Evolutionary conservation across 2,329 filamentous ascomycete genomes (phyloP), one percentile per base, ranked within the genome.

Genomic region (Beauveria varroae): DNA sequence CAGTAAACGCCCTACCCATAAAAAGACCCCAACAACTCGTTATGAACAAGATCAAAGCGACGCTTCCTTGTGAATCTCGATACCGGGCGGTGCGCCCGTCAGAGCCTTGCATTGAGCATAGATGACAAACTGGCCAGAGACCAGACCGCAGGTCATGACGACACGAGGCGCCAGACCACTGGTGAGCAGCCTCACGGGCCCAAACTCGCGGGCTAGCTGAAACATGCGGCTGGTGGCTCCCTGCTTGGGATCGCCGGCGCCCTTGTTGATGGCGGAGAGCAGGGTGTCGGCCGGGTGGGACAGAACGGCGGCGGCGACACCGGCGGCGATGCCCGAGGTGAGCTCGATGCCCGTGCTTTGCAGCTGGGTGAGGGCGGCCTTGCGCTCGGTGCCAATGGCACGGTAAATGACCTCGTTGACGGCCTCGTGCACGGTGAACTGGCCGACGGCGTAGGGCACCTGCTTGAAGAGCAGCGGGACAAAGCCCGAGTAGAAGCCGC

Each of bases 381-480:
- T 95, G 62, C 75, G 74, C 67, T 82, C 79, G 16, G 77, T 79
- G 71, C 93, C 89, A 72, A 96, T 80, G 60, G 75, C 63, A 62
- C 81, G 79, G 81, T 86, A 96, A 74, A 93, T 84, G 67, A 82
- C 72, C 77, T 96, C 91, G 70, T 89, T 86, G 68, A 89, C 90
- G 70, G 90, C 93, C 79, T 96, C 92, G 81, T 91, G 95, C 60
- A 93, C 91, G 67, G 93, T 90, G 80, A 96, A 96, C 81, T 96
- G 96, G 74, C 91, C 86, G 78, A 96, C 91, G 67, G 92, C 96
- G 79, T 96, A 96, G 20, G 92, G 92, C 60, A 96, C 88, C 82
- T 95, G 90, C 78, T 93, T 93, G 78, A 90, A 91, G 66, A 92
- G 81, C 68, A 93, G 86, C 30, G 90, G 90, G 57, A 92, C 88